Percentiles rank a stretch among this genome's conserved stretches.
Evolutionary conservation across 768 basidiomycete species (phyloP).

Genomic region (Russula ochroleuca): DNA sequence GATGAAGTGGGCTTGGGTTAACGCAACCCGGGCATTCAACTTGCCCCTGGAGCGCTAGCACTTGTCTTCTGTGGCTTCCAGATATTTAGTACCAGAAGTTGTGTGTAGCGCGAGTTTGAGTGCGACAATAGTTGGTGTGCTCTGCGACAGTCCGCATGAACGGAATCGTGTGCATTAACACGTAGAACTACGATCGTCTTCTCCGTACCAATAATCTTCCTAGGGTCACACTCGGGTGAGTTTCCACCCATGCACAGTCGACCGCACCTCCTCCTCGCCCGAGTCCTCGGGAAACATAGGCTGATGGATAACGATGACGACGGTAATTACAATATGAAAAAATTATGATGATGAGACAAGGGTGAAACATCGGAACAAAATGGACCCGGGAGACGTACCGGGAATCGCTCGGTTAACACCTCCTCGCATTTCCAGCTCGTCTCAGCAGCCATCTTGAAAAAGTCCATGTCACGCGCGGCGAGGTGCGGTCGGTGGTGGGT

Average conservation of each 20-base stretch:
- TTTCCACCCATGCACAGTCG: constrained; percentile 84
- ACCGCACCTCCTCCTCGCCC: constrained; percentile 70
- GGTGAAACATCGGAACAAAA: neutral
- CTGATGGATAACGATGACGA: constrained; percentile 35
- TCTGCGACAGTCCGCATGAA: neutral
- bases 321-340: neutral
- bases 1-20: too few species aligned
- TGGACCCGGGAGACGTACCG: constrained; percentile 40
- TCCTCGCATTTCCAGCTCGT: constrained; percentile 72
- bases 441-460: constrained; percentile 61
- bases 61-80: too few species aligned
- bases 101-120: too few species aligned
- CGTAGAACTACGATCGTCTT: neutral
- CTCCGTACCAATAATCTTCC: neutral
- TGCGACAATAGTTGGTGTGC: too few species aligned
- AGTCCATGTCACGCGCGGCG: constrained; percentile 76
- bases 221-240: constrained; percentile 36
- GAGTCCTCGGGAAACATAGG: constrained; percentile 89
- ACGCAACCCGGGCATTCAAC: too few species aligned
- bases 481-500: constrained; percentile 85
- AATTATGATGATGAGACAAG: neutral
- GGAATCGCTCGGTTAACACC: constrained; percentile 58
- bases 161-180: neutral
- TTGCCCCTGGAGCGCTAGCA: too few species aligned
- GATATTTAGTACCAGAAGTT: too few species aligned